Base-by-base conservation (phyloP, 805 yeast genomes). In the Ogataea angusta region DNA sequence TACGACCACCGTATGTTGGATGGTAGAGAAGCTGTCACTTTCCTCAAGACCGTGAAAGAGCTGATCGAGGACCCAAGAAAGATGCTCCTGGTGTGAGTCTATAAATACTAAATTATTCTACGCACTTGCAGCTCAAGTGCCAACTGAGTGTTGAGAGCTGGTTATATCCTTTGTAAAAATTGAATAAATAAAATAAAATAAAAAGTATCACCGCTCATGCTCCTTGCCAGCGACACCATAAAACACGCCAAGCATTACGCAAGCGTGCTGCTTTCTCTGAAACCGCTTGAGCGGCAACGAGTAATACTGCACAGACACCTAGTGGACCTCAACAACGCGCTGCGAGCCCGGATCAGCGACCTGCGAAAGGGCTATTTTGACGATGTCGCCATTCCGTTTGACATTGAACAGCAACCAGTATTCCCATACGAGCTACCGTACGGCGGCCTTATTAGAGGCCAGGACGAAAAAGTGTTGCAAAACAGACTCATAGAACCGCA, bases 1-100 rank as follows among this genome's bases (percentile, higher is more conserved):
- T 93, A 93, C 68, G 99, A 93, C 66, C 99, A 93, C 75, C 85
- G 99, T 75, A 82, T 93, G 63, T 75, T 93, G 63, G 99, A 93
- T 64, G 99, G 99, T 56, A 87, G 98, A 72, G 99, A 93, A 73
- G 98, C 97, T 43, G 99, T 93, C 48, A 86, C 91, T 46, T 93
- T 91, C 87, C 57, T 93, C 71, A 90, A 81, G 75, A 87, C 95
- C 25, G 82, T 93, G 51, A 93, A 93, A 77, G 99, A 93, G 73
- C 80, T 86, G 69, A 87, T 93, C 56, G 98, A 93, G 75, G 99
- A 93, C 67, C 99, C 99, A 68, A 84, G 96, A 76, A 91, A 88
- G 78, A 93, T 93, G 99, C 76, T 91, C 64, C 69, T 85, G 56
- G 56, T 62, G 60, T 63, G 45, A 53, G 23, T 17, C 7, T 22